phyloP scores from a whole-genome alignment of 768 basidiomycete species.

The Paxillus rubicundulus region DNA sequence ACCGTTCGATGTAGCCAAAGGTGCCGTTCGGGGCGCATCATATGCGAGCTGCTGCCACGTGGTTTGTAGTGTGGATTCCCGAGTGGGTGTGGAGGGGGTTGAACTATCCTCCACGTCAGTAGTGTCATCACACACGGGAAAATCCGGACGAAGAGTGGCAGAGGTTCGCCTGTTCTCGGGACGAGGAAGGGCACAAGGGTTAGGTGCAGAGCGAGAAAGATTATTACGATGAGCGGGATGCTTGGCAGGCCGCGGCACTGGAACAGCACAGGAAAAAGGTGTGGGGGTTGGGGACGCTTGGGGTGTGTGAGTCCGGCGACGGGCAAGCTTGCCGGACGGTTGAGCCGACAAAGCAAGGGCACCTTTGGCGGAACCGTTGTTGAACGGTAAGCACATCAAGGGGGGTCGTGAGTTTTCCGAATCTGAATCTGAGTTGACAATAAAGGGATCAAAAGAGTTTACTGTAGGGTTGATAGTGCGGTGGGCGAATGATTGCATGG shows the following conservation, averaged over 20 bases:
- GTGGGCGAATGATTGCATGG: slow-evolving; percentile 24
- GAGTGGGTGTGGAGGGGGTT: slow-evolving; percentile 56
- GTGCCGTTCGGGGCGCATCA: slow-evolving; percentile 51
- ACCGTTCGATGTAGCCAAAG: slow-evolving; percentile 36
- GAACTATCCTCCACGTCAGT: slow-evolving; percentile 46
- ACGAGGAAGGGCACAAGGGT: slow-evolving; percentile 34
- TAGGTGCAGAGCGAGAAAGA: slow-evolving; percentile 54
- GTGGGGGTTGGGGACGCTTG: slow-evolving; percentile 36
- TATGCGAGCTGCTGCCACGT: slow-evolving; percentile 36
- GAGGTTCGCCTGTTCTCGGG: slow-evolving; percentile 33
- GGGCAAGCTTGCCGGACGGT: slow-evolving; percentile 57
- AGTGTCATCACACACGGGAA: slow-evolving; percentile 74
- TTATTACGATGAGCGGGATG: slow-evolving; percentile 19
- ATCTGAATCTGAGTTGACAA: slow-evolving; percentile 43
- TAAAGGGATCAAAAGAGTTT: slow-evolving; percentile 49
- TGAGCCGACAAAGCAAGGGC: slow-evolving; percentile 44
- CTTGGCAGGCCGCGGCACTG: slow-evolving; percentile 41
- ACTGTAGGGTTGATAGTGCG: slow-evolving; percentile 32
- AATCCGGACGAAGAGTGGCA: slow-evolving; percentile 36
- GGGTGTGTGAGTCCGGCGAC: slow-evolving; percentile 47
- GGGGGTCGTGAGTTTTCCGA: slow-evolving; percentile 38
- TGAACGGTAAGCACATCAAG: slow-evolving; percentile 28
- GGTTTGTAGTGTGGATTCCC: slow-evolving; percentile 31
- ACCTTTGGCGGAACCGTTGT: slow-evolving; percentile 16
- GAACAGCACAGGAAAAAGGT: slow-evolving; percentile 42